Base-by-base conservation (phyloP, 148 eudicot genomes). In the Nyssa sinensis region DNA sequence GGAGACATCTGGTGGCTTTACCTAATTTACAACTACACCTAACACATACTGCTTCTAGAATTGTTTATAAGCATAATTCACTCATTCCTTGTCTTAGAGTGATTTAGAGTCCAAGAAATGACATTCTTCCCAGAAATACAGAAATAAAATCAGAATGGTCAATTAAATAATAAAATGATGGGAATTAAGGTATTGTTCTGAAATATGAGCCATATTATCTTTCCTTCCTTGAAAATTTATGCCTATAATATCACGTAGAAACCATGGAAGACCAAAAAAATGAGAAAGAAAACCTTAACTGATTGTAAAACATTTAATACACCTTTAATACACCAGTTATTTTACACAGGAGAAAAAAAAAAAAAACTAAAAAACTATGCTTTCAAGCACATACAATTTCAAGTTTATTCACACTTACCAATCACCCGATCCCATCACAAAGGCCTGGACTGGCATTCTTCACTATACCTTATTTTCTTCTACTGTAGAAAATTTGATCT, bases 371-470 rank as follows among this genome's bases (percentile, higher is more conserved):
- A 71, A 47, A 57, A 31, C 49, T 25, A 71, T 4, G 23, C 30
- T 58, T 57, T 57, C 9, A 37, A 73, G 32, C 57, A 41, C 30
- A 24, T 65, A 73, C 24, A 67, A 31, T 67, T 62, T 76, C 71
- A 62, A 64, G 19, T 65, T 82, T 77, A 80, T 81, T 73, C 66
- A 78, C 75, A 79, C 80, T 69, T 69, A 79, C 97, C 93, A 89
- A 85, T 91, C 97, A 81, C 97, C 70, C 25, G 88, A 67, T 87
- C 89, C 93, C 87, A 81, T 76, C 73, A 61, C 70, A 37, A 81
- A 83, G 87, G 86, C 94, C 97, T 83, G 97, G 98, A 90, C 96
- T 82, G 85, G 90, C 98, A 86, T 82, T 71, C 71, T 72, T 75
- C 75, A 64, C 72, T 64, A 35, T 61, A 62, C 70, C 66, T 66